Evolutionary conservation across 345 rosid genomes (phyloP).

Genomic region (Gynandropsis gynandra): DNA sequence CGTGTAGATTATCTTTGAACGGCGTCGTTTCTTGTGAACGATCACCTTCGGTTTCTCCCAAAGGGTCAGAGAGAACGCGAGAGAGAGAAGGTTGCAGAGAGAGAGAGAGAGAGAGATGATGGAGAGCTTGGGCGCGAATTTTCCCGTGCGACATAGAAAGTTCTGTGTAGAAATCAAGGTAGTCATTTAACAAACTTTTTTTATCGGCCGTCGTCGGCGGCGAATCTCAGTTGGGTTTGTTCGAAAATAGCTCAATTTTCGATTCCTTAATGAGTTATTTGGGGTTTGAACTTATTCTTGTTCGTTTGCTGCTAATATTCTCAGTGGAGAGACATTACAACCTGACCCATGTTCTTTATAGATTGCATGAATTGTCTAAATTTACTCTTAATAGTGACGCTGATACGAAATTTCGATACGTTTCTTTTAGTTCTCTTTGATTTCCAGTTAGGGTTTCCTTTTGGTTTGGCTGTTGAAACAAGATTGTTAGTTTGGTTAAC

Average conservation of each 20-base stretch:
- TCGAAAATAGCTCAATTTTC: background rate
- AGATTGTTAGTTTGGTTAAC: constrained; percentile 4
- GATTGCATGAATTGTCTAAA: no score
- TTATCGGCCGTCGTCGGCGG: background rate
- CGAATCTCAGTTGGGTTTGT: background rate
- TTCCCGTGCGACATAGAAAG: constrained; percentile 46
- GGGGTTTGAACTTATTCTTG: background rate
- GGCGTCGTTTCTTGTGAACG: no score
- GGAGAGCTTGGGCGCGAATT: constrained; percentile 32
- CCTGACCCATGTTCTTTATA: no score
- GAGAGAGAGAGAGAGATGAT: constrained; percentile 21
- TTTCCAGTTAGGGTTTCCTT: background rate
- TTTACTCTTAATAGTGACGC: no score
- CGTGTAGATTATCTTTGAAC: no score
- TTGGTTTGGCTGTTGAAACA: background rate
- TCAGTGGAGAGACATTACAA: background rate
- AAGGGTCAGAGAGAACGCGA: background rate
- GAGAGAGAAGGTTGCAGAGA: background rate
- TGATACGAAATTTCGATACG: no score
- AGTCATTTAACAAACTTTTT: constrained; percentile 4
- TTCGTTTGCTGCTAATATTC: background rate
- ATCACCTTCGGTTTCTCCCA: no score
- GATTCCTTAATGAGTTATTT: background rate
- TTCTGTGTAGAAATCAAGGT: constrained; percentile 47
- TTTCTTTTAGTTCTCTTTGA: no score